Base-by-base conservation (phyloP, 83 land plant genomes). In the Larix sibirica region DNA sequence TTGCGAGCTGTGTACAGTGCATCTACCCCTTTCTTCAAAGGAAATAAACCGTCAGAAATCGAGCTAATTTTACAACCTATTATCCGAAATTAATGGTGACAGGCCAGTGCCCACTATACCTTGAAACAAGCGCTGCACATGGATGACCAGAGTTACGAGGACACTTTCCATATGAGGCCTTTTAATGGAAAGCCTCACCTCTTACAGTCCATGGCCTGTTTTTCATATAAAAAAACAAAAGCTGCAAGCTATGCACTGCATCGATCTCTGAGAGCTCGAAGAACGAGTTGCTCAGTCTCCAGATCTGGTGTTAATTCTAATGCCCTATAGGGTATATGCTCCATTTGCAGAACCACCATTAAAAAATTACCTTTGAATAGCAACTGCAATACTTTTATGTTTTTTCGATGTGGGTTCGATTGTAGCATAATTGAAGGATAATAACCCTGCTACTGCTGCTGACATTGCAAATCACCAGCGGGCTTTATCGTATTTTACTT, bases 51-150 rank as follows among this genome's bases (percentile, higher is more conserved):
- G 8, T 73, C 33, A 40, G 6, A 42, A 73, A 40, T 75, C 54
- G 16, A 23, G 59, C 26, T 20, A 23, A 17, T 12, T 50, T 16
- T 28, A 36, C 6, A 36, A 69, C 74, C 74, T 69, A 69, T 14
- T 4, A 33, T 69, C 14, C 16, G 1, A 10, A 74, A 13, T 3
- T 73, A 44, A 21, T 56, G 50, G 23, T 21, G n/a, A 18, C 24
- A 20, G 23, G 54, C 23, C 54, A 20, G 54, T 16, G 47, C 20
- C 38, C 16, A 3, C 26, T 74, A 2, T 74, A 44, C 79, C 79
- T 75, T 75, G 60, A 75, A 21, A 4, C 31, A 75, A 75, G 79
- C 6, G 79, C 79, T 75, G 60, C 79, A 75, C 79, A 75, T 75
- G 79, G 79, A 75, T 28, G 33, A 54, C 58, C 79, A 50, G 26